Evolutionary conservation across 148 eudicot species (phyloP).

Genomic region (Camellia japonica): DNA sequence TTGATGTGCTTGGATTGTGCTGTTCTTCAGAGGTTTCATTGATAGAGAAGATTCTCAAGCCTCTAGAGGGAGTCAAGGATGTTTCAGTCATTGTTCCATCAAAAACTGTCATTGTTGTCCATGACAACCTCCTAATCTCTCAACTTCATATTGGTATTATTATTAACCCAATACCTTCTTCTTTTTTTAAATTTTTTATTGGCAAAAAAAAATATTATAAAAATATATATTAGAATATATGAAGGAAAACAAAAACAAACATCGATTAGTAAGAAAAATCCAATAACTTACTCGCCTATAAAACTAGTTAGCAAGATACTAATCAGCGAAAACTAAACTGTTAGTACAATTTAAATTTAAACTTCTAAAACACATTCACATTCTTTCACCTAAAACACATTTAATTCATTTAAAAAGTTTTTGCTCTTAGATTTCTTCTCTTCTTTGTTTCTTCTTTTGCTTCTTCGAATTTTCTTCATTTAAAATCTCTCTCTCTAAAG

Average conservation of each 20-base stretch:
- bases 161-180: neutral
- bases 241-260: neutral
- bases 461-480: no score
- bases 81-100: slow-evolving; percentile 71
- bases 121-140: slow-evolving; percentile 55
- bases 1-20: slow-evolving; percentile 78
- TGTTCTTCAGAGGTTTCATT: slow-evolving; percentile 76
- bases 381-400: no score
- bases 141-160: slow-evolving; percentile 58
- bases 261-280: no score
- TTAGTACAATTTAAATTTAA: no score
- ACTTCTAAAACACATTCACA: no score
- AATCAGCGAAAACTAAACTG: no score
- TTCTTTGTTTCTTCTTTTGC: no score
- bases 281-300: no score
- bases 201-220: neutral
- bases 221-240: neutral
- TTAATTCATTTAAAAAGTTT: no score
- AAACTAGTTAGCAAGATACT: no score
- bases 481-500: no score
- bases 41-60: slow-evolving; percentile 58
- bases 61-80: slow-evolving; percentile 61
- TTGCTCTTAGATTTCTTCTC: no score
- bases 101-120: slow-evolving; percentile 72
- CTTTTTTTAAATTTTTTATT: neutral